phyloP scores from a whole-genome alignment of 2,329 filamentous ascomycete species.

The Ascochyta lentis region DNA sequence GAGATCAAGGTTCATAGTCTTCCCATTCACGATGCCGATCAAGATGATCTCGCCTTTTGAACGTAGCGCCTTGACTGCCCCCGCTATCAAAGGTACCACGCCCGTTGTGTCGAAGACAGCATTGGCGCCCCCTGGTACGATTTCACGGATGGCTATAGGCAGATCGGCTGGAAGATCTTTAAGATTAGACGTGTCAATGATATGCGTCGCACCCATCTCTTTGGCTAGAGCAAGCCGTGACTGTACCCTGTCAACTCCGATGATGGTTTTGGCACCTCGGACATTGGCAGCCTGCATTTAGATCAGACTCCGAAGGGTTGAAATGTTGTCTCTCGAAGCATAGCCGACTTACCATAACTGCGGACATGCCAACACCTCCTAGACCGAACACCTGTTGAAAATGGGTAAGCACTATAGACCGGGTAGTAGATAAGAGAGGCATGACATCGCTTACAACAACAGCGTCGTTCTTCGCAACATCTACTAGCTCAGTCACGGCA shows the following conservation, averaged over 20 bases:
- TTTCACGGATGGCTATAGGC: slow-evolving; percentile 43
- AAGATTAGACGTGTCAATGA: slow-evolving; percentile 43
- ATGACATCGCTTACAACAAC: slow-evolving; percentile 43
- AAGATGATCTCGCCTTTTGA: slow-evolving; percentile 58
- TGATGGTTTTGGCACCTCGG: slow-evolving; percentile 42
- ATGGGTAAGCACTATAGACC: neutral
- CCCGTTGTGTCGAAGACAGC: slow-evolving; percentile 61
- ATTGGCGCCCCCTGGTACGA: slow-evolving; percentile 51
- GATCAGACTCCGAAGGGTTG: neutral
- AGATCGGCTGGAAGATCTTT: slow-evolving; percentile 31
- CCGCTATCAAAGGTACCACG: slow-evolving; percentile 51
- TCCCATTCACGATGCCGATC: slow-evolving; percentile 57
- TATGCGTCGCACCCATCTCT: slow-evolving; percentile 49
- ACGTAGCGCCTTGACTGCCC: slow-evolving; percentile 52
- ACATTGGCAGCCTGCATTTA: slow-evolving; percentile 53
- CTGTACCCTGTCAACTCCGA: slow-evolving; percentile 47
- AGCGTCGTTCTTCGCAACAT: slow-evolving; percentile 44
- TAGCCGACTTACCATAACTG: slow-evolving; percentile 49
- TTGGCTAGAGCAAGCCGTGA: slow-evolving; percentile 47
- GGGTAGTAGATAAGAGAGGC: too few relatives aligned
- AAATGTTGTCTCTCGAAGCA: neutral
- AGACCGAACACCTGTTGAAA: slow-evolving; percentile 45
- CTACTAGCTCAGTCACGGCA: slow-evolving; percentile 48
- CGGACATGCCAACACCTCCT: slow-evolving; percentile 56
- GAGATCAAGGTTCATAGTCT: slow-evolving; percentile 53